Conservation (phyloP, 192 early-diverging fungal genomes). For the Umbelopsis sp. region DNA sequence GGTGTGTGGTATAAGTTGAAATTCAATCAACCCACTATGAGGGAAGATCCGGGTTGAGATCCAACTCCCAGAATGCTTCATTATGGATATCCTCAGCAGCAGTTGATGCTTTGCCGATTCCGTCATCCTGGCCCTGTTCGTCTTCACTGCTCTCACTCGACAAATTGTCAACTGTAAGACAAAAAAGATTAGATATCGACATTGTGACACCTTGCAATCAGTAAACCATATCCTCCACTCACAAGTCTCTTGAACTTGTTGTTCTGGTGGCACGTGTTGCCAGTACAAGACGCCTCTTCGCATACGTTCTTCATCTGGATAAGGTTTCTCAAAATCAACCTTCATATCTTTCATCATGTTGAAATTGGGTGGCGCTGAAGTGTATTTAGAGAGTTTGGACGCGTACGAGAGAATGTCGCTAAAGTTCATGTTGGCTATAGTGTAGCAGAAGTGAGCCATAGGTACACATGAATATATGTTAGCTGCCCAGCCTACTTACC, state of each 20-base stretch:
- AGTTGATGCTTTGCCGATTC: constrained; percentile 14
- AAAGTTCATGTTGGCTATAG: constrained; percentile 42
- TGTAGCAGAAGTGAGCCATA: background rate
- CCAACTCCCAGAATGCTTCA: constrained; percentile 38
- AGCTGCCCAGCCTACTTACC: background rate
- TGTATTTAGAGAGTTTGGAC: constrained; percentile 50
- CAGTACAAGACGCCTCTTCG: constrained; percentile 49
- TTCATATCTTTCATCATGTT: constrained; percentile 43
- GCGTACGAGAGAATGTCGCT: constrained; percentile 54
- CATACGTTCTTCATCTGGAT: constrained; percentile 57
- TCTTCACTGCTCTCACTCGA: constrained; percentile 34
- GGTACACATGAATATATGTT: background rate
- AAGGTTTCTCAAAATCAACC: constrained; percentile 52
- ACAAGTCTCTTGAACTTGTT: constrained; percentile 35
- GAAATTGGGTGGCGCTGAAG: constrained; percentile 58
- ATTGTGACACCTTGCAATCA: background rate
- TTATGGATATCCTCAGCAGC: constrained; percentile 13
- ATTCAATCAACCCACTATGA: constrained; percentile 16
- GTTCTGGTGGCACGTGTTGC: constrained; percentile 44
- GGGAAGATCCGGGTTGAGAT: constrained; percentile 45
- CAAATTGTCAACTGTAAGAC: constrained; percentile 31
- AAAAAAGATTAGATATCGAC: background rate
- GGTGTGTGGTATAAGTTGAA: background rate
- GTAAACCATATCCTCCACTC: constrained; percentile 7
- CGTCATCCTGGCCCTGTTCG: constrained; percentile 23